phyloP scores from a whole-genome alignment of 2,329 filamentous ascomycete genomes.

The Botryotinia calthae region DNA sequence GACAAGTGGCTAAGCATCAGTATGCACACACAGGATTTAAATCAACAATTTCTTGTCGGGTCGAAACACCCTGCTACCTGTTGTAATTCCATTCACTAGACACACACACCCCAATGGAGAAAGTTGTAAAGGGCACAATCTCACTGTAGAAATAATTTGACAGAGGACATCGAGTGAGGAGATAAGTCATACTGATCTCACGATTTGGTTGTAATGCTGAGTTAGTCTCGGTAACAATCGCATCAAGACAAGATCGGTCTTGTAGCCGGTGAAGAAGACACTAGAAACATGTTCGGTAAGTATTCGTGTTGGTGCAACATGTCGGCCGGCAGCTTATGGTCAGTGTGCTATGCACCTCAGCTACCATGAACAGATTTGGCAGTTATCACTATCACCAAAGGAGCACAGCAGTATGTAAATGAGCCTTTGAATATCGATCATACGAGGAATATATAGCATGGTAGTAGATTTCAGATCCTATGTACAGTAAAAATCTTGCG shows the following conservation, averaged over 20 bases:
- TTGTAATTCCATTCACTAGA: not conserved
- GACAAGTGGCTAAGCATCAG: not conserved
- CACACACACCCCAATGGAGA: not conserved
- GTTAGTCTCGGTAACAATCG: not conserved
- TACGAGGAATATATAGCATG: not conserved
- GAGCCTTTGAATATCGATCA: not conserved
- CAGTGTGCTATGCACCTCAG: not conserved
- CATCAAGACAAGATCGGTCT: not conserved
- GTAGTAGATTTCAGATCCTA: not conserved
- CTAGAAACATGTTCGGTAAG: conserved; percentile 1
- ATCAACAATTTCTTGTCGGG: not conserved
- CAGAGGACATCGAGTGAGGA: not conserved
- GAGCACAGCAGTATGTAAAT: not conserved
- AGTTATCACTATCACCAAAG: not conserved
- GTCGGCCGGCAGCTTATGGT: not conserved
- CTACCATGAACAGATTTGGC: not conserved
- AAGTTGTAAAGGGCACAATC: not conserved
- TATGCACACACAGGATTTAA: not conserved
- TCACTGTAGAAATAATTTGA: not conserved
- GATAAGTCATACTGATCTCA: not conserved
- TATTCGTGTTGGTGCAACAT: not conserved
- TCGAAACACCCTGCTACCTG: not conserved
- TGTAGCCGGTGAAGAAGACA: not conserved
- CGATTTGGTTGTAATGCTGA: not conserved
- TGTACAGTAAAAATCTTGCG: not conserved